Evolutionary conservation across 1,284 basidiomycete species (phyloP).

Genomic region (Heimioporus retisporus): DNA sequence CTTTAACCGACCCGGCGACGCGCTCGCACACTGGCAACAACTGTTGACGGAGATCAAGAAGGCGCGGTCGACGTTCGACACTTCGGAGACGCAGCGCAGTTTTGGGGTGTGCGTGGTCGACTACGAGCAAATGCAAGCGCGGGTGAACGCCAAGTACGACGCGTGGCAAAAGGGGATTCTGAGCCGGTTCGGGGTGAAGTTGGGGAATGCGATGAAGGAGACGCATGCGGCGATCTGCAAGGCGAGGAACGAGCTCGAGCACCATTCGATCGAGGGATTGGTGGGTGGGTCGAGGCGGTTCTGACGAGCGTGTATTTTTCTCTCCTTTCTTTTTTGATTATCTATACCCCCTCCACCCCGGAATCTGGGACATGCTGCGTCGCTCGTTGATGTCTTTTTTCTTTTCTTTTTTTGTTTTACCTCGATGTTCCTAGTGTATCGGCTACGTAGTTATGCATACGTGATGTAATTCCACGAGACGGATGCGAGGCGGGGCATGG

Average conservation of each 20-base stretch:
- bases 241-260: conserved; percentile 95
- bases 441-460: too few relatives aligned
- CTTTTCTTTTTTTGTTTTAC: too few relatives aligned
- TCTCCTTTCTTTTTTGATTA: too few relatives aligned
- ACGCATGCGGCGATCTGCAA: conserved; percentile 94
- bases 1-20: conserved; percentile 95
- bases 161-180: conserved; percentile 97
- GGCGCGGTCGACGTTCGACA: conserved; percentile 96
- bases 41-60: conserved; percentile 97
- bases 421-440: too few relatives aligned
- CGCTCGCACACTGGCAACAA: conserved; percentile 94
- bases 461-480: too few relatives aligned
- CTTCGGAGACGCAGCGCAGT: conserved; percentile 91
- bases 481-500: too few relatives aligned
- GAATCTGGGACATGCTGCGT: too few relatives aligned
- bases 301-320: conserved; percentile 26
- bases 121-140: conserved; percentile 97
- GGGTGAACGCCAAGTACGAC: conserved; percentile 99
- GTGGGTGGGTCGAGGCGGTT: conserved; percentile 58
- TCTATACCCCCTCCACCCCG: too few relatives aligned
- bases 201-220: conserved; percentile 96
- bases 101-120: conserved; percentile 97
- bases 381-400: too few relatives aligned
- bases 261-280: conserved; percentile 74
- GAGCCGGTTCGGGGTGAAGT: conserved; percentile 91